Evolutionary conservation across 495 filamentous ascomycete species (phyloP).

Genomic region (Podospora comata): DNA sequence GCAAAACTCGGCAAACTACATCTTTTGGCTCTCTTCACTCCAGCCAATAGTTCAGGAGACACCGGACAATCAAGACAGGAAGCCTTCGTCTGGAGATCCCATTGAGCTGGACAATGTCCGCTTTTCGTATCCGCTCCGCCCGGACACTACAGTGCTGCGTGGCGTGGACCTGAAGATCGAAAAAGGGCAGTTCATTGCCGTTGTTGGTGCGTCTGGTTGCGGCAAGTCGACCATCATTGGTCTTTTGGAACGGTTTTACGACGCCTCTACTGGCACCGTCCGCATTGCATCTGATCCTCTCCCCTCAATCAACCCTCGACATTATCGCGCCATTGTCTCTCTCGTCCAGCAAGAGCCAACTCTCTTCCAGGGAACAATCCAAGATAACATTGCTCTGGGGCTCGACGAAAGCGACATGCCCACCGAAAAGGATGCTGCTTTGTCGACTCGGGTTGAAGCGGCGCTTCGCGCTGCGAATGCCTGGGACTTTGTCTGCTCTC

Average conservation of each 20-base stretch:
- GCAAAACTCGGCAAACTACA: slow-evolving; percentile 44
- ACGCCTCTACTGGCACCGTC: slow-evolving; percentile 53
- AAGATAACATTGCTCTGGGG: slow-evolving; percentile 57
- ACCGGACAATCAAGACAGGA: slow-evolving; percentile 35
- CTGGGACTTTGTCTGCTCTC: slow-evolving; percentile 56
- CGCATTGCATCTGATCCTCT: slow-evolving; percentile 47
- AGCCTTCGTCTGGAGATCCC: slow-evolving; percentile 34
- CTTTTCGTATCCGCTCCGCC: slow-evolving; percentile 58
- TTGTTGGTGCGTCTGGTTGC: slow-evolving; percentile 48
- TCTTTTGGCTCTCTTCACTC: slow-evolving; percentile 41
- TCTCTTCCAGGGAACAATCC: slow-evolving; percentile 53
- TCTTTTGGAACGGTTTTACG: slow-evolving; percentile 62
- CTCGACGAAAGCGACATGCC: slow-evolving; percentile 26
- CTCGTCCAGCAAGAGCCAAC: slow-evolving; percentile 35
- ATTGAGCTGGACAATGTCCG: slow-evolving; percentile 51
- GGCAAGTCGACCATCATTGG: slow-evolving; percentile 42
- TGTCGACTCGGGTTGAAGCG: slow-evolving; percentile 47
- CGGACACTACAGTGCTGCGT: slow-evolving; percentile 50
- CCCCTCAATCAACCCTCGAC: slow-evolving; percentile 28
- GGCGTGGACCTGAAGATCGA: slow-evolving; percentile 55
- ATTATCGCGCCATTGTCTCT: slow-evolving; percentile 43
- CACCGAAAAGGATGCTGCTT: slow-evolving; percentile 13
- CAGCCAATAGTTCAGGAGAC: slow-evolving; percentile 38
- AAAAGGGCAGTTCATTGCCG: slow-evolving; percentile 66
- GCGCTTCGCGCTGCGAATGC: slow-evolving; percentile 60